Evolutionary conservation across 129 eudicot species (phyloP).

Genomic region (Centrapalus pauciflorus): DNA sequence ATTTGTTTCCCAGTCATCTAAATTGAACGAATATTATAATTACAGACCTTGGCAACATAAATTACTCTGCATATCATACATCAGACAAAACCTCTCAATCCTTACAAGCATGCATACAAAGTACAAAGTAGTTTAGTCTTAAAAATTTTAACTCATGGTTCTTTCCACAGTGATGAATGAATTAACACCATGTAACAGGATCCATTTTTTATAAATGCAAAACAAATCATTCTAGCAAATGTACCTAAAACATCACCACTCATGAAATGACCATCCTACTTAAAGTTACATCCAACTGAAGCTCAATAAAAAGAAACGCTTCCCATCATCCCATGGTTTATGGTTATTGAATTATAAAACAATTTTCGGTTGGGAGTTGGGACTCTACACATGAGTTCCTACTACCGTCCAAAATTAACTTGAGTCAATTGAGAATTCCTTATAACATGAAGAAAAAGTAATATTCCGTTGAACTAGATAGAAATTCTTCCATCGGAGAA

Average conservation of each 20-base stretch:
- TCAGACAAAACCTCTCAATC: not conserved
- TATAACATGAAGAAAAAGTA: not conserved
- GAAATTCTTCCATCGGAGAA: not conserved
- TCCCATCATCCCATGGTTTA: too few species aligned
- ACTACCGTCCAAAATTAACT: not conserved
- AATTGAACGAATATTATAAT: not conserved
- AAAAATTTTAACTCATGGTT: not conserved
- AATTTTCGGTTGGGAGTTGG: not conserved
- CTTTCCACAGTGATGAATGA: not conserved
- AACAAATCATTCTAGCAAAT: conserved; percentile 3
- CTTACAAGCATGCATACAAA: not conserved
- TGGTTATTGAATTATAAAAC: not conserved
- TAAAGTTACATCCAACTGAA: not conserved
- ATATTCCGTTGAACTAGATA: not conserved
- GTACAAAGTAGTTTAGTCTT: not conserved
- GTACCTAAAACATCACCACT: not conserved
- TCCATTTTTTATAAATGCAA: not conserved
- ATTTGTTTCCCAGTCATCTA: not conserved
- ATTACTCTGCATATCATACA: not conserved
- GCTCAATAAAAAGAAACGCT: not conserved
- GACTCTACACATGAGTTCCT: not conserved
- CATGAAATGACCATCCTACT: not conserved
- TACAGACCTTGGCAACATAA: not conserved
- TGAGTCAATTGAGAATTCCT: not conserved
- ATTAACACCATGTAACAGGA: not conserved